These are phyloP conservation scores for Parastagonospora nodorum DNA, from an alignment of 2,329 filamentous ascomycete genomes.

Conservation along the genomic window DNA sequence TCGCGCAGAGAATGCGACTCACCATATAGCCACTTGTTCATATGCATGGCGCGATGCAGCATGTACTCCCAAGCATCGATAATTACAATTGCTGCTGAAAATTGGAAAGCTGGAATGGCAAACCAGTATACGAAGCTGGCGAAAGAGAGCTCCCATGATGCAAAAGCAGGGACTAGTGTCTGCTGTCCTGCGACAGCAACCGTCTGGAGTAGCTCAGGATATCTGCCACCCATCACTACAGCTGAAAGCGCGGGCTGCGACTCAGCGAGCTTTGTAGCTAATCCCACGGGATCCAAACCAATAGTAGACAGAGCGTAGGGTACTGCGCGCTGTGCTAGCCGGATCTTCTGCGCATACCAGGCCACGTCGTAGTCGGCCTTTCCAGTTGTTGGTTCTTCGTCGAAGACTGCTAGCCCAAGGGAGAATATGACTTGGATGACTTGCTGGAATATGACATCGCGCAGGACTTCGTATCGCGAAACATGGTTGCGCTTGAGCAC, in stretches of 20 bases:
- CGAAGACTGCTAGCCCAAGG: conserved; percentile 69
- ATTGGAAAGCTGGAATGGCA: conserved; percentile 76
- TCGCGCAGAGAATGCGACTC: conserved; percentile 48
- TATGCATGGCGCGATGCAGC: conserved; percentile 92
- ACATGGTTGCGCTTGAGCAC: conserved; percentile 87
- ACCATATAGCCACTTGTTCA: conserved; percentile 98
- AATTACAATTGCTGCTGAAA: conserved; percentile 72
- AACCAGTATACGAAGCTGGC: conserved; percentile 82
- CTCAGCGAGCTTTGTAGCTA: conserved; percentile 75
- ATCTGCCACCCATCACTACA: conserved; percentile 77
- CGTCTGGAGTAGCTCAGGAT: conserved; percentile 70
- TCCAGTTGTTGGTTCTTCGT: conserved; percentile 74
- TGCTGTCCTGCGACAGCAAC: conserved; percentile 58
- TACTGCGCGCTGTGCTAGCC: conserved; percentile 77
- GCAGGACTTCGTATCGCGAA: conserved; percentile 80
- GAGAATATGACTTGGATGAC: conserved; percentile 81
- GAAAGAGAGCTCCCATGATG: conserved; percentile 76
- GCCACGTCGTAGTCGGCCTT: conserved; percentile 85
- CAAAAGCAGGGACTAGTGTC: conserved; percentile 70
- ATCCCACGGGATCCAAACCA: conserved; percentile 74
- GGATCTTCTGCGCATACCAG: conserved; percentile 83
- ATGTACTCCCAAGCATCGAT: conserved; percentile 99
- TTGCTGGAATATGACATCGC: conserved; percentile 92
- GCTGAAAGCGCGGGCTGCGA: conserved; percentile 77
- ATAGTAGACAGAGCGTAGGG: conserved; percentile 72